Evolutionary conservation across 1,284 basidiomycete genomes (phyloP), one percentile per base, ranked within the genome.

Genomic region (Moesziomyces sp.): DNA sequence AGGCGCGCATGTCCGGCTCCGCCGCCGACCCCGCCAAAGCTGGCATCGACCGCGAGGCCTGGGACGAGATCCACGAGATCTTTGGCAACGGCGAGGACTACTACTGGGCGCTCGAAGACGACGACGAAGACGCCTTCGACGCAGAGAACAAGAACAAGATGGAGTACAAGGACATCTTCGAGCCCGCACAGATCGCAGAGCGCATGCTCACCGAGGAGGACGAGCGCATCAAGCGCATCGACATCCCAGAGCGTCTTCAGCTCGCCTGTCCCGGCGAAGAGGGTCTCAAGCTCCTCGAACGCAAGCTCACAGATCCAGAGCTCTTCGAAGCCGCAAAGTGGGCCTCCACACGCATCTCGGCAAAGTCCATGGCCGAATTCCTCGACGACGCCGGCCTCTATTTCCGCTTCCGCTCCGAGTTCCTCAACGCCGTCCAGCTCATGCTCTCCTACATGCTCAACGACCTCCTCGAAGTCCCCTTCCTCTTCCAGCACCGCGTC

Each of bases 71-170:
- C 50, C 92, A 92, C 71, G 96, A 95, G 71, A 93, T 99, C 11
- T 99, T 99, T 81, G 97, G 97, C 40, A 93, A 97, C 77, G 97
- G 97, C 19, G 91, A 92, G 79, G 96, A 99, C 76, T 99, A 96
- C 81, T 94, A 93, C 76, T 97, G 93, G 92, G 95, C 95, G 2
- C 85, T 98, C 56, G 92, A 94, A n/a, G 81, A 73, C 23, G 79
- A 80, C 18, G 75, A 77, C 3, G 75, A 72, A 26, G 72, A 74
- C 16, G 69, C 53, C 3, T 64, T 69, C 24, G 78, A 76, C 10
- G 78, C 74, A 26, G 72, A 69, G 5, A 78, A 66, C 46, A 72
- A 77, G 74, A 91, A 91, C 86, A 74, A 73, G 55, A 75, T 80
- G 74, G 91, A 90, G 78, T 92, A 95, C 79, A 90, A 92, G 80